phyloP scores from a whole-genome alignment of 139 green algal species.

The Tetraselmis chui region DNA sequence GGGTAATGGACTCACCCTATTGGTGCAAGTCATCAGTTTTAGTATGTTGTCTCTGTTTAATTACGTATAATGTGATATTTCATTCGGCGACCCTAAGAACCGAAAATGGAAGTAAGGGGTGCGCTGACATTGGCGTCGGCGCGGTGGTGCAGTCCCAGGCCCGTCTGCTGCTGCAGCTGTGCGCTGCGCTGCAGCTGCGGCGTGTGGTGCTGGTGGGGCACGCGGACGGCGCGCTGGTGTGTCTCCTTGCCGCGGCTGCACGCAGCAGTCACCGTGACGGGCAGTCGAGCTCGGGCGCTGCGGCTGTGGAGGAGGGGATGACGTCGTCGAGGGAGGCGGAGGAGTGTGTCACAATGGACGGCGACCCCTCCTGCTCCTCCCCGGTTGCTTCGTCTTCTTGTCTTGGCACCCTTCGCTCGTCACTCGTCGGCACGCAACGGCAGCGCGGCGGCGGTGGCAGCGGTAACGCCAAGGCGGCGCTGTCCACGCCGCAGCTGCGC shows the following conservation, averaged over 20 bases:
- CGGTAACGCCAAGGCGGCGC: background rate
- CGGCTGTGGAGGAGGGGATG: no score
- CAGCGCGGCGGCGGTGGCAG: background rate
- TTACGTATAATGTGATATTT: no score
- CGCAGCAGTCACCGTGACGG: background rate
- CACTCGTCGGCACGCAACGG: background rate
- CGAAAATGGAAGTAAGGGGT: no score
- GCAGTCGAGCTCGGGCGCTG: background rate
- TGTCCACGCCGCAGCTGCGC: background rate
- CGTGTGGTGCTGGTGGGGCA: conserved; percentile 53
- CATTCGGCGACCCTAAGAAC: no score
- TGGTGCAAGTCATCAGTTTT: no score
- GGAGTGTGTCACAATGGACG: no score
- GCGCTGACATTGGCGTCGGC: no score
- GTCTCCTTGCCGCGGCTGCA: conserved; percentile 43
- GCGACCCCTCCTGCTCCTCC: background rate
- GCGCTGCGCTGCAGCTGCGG: conserved; percentile 29
- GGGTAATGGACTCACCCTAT: no score
- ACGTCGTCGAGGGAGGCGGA: background rate
- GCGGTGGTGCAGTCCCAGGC: conserved; percentile 40
- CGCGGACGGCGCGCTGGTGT: conserved; percentile 59
- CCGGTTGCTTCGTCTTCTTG: background rate
- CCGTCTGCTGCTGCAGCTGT: conserved; percentile 48
- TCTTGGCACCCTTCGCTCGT: background rate
- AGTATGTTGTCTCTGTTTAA: no score